These are phyloP conservation scores for Coniochaeta ligniaria DNA, from an alignment of 2,329 filamentous ascomycete species.

Conservation along the genomic window DNA sequence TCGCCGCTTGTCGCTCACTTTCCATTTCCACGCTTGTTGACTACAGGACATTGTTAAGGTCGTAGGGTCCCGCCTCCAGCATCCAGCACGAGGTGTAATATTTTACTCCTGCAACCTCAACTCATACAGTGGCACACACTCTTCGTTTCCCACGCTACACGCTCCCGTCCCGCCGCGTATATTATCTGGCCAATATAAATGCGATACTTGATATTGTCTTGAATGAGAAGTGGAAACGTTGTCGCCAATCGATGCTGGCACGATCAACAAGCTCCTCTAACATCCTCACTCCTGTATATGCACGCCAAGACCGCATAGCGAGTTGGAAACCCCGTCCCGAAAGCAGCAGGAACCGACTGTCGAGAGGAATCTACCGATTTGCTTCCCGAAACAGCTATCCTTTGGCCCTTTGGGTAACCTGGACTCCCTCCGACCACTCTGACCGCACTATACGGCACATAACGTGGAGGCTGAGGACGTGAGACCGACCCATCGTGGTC, in stretches of 20 bases:
- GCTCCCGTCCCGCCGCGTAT: constrained; percentile 28
- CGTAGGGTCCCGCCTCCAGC: neutral
- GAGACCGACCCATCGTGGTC: neutral
- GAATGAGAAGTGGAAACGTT: constrained; percentile 21
- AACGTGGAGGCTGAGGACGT: constrained; percentile 6
- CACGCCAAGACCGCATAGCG: constrained; percentile 30
- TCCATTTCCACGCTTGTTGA: neutral
- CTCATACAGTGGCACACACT: constrained; percentile 7
- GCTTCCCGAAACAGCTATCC: constrained; percentile 26
- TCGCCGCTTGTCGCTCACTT: neutral
- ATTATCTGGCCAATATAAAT: constrained; percentile 34
- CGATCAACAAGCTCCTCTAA: constrained; percentile 21
- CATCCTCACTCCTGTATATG: constrained; percentile 25
- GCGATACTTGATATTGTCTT: constrained; percentile 33
- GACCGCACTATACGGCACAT: constrained; percentile 23
- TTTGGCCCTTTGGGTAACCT: constrained; percentile 30
- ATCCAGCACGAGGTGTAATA: neutral
- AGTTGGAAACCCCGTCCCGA: constrained; percentile 18
- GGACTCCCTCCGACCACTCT: constrained; percentile 21
- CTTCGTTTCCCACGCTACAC: constrained; percentile 2
- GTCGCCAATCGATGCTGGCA: constrained; percentile 27
- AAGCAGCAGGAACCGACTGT: constrained; percentile 17
- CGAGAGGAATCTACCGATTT: constrained; percentile 19
- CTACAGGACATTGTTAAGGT: neutral
- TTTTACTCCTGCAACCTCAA: neutral